phyloP scores from a whole-genome alignment of 371 early-diverging fungal species.

The Cokeromyces recurvatus region DNA sequence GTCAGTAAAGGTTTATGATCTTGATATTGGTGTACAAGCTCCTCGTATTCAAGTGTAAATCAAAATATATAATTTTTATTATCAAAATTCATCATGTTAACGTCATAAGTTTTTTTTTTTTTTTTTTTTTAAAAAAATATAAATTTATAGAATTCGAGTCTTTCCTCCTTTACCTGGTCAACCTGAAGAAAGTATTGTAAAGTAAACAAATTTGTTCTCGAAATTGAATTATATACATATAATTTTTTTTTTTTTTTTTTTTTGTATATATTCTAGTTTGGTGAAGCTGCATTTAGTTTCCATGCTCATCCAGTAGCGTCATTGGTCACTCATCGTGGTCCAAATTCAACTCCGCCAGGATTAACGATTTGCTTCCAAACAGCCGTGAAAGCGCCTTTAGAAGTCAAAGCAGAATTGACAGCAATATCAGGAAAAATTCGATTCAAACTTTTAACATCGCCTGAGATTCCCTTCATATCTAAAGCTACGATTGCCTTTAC shows the following conservation, averaged over 20 bases:
- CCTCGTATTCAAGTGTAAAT: constrained; percentile 40
- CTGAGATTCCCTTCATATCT: constrained; percentile 40
- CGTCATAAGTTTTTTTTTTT: not conserved
- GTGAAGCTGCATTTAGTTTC: constrained; percentile 41
- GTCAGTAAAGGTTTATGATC: constrained; percentile 33
- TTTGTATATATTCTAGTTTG: constrained; percentile 21
- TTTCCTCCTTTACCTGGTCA: constrained; percentile 44
- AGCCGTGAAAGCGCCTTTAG: constrained; percentile 25
- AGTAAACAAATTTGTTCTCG: not conserved
- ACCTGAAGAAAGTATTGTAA: constrained; percentile 42
- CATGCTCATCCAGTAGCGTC: constrained; percentile 42
- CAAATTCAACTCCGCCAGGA: constrained; percentile 30
- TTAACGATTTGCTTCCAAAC: constrained; percentile 28
- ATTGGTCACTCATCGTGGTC: constrained; percentile 16
- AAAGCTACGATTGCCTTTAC: constrained; percentile 42
- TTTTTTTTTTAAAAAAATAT: not conserved
- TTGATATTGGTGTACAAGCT: constrained; percentile 44
- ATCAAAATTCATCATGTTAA: not conserved
- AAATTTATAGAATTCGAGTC: constrained; percentile 27
- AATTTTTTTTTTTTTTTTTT: not conserved
- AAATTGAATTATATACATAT: not conserved
- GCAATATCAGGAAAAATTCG: constrained; percentile 35
- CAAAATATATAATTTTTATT: not conserved
- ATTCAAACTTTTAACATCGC: constrained; percentile 36
- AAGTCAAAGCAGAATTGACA: constrained; percentile 37